A percentile compares a stretch with the other conserved stretches of the same genome.
Evolutionary conservation across 352 stramenopile genomes (phyloP).

Genomic region (Globisporangium solare): DNA sequence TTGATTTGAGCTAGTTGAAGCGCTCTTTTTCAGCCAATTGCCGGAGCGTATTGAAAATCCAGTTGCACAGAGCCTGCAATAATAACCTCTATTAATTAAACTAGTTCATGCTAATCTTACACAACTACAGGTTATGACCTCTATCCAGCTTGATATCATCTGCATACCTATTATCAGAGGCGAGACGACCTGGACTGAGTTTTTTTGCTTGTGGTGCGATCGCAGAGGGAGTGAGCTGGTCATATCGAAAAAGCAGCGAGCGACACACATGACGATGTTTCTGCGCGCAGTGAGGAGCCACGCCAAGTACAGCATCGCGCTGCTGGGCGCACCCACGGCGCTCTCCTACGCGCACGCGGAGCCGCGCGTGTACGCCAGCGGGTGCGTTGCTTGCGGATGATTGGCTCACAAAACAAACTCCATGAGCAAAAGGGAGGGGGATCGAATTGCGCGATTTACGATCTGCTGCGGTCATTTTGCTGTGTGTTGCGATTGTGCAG

Average conservation of each 20-base stretch:
- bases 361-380: constrained; percentile 64
- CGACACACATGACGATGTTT: constrained; percentile 29
- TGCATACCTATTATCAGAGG: not conserved
- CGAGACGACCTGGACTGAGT: not conserved
- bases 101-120: too few species aligned
- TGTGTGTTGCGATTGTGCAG: constrained; percentile 22
- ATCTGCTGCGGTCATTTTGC: not conserved
- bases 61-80: not conserved
- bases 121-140: not conserved
- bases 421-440: not conserved
- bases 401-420: not conserved
- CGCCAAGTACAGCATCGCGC: constrained; percentile 28
- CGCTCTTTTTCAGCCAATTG: constrained; percentile 10
- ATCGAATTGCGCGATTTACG: not conserved
- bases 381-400: constrained; percentile 27
- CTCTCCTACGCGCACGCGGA: constrained; percentile 33
- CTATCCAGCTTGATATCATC: not conserved
- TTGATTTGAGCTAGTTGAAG: constrained; percentile 14
- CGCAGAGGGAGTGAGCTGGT: not conserved
- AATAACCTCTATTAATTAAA: not conserved
- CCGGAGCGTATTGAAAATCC: not conserved
- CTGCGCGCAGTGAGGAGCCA: constrained; percentile 28
- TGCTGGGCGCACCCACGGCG: constrained; percentile 30
- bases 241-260: not conserved
- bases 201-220: constrained; percentile 1